Evolutionary conservation across 768 basidiomycete genomes (phyloP).

Genomic region (Phallus indusiatus): DNA sequence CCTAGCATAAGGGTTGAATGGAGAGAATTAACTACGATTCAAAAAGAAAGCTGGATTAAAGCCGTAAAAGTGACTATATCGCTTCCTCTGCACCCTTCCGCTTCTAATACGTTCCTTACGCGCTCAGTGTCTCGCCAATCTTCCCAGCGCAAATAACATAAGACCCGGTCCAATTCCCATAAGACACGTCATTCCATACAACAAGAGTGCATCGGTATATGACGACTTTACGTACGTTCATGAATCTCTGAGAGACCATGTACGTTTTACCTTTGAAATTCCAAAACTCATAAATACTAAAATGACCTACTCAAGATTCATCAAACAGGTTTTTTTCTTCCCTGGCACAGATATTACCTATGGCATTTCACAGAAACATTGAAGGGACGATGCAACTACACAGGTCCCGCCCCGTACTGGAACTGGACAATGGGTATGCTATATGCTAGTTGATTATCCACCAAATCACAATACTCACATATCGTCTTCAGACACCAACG

Average conservation of each 20-base stretch:
- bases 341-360: constrained; percentile 21
- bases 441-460: not conserved
- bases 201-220: not conserved
- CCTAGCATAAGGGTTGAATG: constrained; percentile 5
- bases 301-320: not conserved
- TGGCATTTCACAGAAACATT: constrained; percentile 15
- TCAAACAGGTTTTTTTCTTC: constrained; percentile 17
- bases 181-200: not conserved
- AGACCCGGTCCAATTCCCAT: not conserved
- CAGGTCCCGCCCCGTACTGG: constrained; percentile 19
- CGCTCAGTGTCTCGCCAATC: not conserved
- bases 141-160: not conserved
- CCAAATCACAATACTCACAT: not conserved
- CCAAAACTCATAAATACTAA: not conserved
- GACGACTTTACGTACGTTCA: constrained; percentile 3
- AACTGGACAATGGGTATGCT: constrained; percentile 20
- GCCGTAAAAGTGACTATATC: constrained; percentile 4
- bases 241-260: not conserved
- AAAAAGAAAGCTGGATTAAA: constrained; percentile 2
- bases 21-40: not conserved
- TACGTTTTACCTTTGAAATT: not conserved
- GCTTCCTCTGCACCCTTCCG: not conserved
- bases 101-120: not conserved
- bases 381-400: constrained; percentile 17
- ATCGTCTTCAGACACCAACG: constrained; percentile 13